Conservation (phyloP, 495 filamentous ascomycete species). For the Podospora pseudopauciseta region DNA sequence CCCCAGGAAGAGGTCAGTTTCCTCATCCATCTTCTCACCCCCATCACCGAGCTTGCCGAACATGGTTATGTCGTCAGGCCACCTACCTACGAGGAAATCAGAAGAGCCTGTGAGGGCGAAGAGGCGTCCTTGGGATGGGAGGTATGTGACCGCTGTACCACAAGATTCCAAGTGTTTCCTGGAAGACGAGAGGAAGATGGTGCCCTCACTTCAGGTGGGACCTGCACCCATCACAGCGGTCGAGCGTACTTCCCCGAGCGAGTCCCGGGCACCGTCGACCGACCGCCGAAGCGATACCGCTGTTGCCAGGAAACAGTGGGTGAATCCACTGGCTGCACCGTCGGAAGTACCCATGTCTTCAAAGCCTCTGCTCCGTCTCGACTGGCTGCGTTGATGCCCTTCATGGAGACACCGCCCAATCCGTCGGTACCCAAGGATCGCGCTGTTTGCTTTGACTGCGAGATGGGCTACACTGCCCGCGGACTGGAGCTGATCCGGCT, state of each 20-base stretch:
- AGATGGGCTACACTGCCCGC: constrained; percentile 90
- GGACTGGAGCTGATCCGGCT: constrained; percentile 87
- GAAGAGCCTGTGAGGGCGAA: constrained; percentile 59
- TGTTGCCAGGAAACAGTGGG: constrained; percentile 77
- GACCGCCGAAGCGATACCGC: constrained; percentile 56
- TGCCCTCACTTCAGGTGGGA: constrained; percentile 67
- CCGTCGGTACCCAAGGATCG: constrained; percentile 38
- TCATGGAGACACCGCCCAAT: constrained; percentile 68
- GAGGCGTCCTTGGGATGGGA: constrained; percentile 71
- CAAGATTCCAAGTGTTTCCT: constrained; percentile 88
- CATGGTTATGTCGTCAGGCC: constrained; percentile 69
- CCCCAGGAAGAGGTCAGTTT: constrained; percentile 64
- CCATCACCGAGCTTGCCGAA: constrained; percentile 55
- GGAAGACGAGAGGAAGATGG: constrained; percentile 79
- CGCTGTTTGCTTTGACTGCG: constrained; percentile 83
- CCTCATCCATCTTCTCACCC: constrained; percentile 54
- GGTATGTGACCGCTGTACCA: constrained; percentile 78
- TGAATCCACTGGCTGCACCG: constrained; percentile 67
- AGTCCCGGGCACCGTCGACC: constrained; percentile 39
- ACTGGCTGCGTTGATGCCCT: constrained; percentile 73
- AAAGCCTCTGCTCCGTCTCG: constrained; percentile 73
- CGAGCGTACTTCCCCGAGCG: constrained; percentile 53
- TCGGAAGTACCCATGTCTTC: constrained; percentile 74
- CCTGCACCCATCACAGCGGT: constrained; percentile 74
- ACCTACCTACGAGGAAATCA: constrained; percentile 51